phyloP scores from a whole-genome alignment of 208 protist species.

The Zelonia costaricensis region DNA sequence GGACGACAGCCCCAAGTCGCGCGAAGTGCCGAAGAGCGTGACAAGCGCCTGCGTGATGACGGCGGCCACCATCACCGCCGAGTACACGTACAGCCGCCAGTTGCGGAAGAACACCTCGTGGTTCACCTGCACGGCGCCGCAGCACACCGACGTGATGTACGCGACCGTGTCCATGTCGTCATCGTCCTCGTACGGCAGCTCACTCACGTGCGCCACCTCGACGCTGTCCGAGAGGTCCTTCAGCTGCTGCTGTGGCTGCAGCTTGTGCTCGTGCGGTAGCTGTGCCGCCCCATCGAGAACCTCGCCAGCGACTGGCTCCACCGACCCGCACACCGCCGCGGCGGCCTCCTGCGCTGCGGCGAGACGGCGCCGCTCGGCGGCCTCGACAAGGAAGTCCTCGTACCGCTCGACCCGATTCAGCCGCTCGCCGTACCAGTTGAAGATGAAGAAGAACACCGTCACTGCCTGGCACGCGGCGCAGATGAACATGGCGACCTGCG shows the following conservation, averaged over 20 bases:
- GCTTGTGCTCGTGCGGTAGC: too few relatives aligned
- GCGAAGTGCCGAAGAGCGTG: constrained; percentile 11
- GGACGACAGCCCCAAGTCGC: constrained; percentile 16
- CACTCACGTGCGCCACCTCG: constrained; percentile 12
- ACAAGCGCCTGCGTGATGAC: constrained; percentile 20
- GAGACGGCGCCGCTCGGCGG: neutral
- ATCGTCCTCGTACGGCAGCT: constrained; percentile 4
- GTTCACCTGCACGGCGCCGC: constrained; percentile 20
- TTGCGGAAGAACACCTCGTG: constrained; percentile 16
- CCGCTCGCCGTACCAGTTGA: constrained; percentile 74
- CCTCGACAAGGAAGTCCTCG: constrained; percentile 28
- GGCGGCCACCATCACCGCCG: constrained; percentile 14
- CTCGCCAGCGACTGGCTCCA: neutral
- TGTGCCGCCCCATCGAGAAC: neutral
- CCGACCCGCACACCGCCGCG: neutral
- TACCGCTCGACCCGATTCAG: constrained; percentile 45
- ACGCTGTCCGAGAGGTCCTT: constrained; percentile 19
- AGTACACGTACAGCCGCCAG: constrained; percentile 25
- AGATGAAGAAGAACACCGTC: constrained; percentile 49
- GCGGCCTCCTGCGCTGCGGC: neutral
- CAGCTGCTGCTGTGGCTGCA: neutral
- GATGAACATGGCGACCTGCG: constrained; percentile 47
- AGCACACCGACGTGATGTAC: constrained; percentile 24
- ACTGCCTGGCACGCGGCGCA: constrained; percentile 46
- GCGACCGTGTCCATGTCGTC: too few relatives aligned